Base-by-base conservation (phyloP, 257 asterid genomes). In the Dorcoceras hygrometricum region DNA sequence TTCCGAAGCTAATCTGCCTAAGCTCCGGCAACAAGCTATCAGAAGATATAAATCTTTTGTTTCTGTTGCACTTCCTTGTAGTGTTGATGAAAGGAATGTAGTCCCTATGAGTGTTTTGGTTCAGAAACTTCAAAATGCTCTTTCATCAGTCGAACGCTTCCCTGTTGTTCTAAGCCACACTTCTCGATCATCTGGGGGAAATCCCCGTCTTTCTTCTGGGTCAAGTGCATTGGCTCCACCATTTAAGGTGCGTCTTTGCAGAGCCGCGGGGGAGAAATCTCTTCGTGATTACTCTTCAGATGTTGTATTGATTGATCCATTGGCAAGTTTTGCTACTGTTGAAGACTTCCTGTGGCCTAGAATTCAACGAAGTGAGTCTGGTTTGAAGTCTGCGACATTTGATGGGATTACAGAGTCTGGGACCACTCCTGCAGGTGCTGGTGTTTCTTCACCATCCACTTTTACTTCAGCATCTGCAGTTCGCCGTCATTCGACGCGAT, bases 251-350 rank as follows among this genome's bases (percentile, higher is more conserved):
- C 96, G 99, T 62, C 99, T 95, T 67, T 95, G 99, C 67, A 81
- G 99, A 77, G 96, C 95, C 36, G 84, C 81, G 53, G 99, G 96
- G 74, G 99, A 95, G 65, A 91, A 89, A 79, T 85, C 96, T 73
- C 96, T 95, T 3, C 97, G 96, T 34, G 99, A 95, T 77, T 95
- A 95, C 84, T 95, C 99, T 7, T 90, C 99, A 27, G 89, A 91
- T 76, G 81, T 95, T 67, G 98, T 95, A 31, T 75, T 90, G 67
- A 89, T 95, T 58, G 98, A 95, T 80, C 98, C 99, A 14, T 71
- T 95, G 67, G 98, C 96, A 60, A 95, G 95, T 83, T 81, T 95
- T 74, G 96, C 96, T 26, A 89, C 97, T 67, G 91, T 95, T 64
- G 99, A 90, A 73, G 97, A 91, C 70, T 95, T 91, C 76, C 86